phyloP scores from a whole-genome alignment of 768 basidiomycete genomes.

The Vishniacozyma victoriae region DNA sequence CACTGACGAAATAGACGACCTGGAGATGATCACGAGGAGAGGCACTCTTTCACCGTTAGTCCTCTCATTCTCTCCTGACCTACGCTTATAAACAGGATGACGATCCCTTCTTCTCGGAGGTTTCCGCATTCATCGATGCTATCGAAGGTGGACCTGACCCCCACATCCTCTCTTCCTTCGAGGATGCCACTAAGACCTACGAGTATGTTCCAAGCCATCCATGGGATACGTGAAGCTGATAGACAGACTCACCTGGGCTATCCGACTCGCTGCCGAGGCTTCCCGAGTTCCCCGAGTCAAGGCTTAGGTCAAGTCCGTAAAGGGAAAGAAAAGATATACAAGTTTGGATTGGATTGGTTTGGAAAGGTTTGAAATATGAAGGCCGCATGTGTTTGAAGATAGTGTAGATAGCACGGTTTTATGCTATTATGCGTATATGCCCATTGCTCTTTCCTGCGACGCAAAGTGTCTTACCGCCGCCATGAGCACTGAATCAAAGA shows the following conservation, averaged over 20 bases:
- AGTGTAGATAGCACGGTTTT: too few relatives aligned
- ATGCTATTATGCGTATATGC: too few relatives aligned
- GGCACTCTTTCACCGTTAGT: constrained; percentile 36
- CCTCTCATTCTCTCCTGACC: background rate
- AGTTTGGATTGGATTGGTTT: too few relatives aligned
- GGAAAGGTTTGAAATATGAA: too few relatives aligned
- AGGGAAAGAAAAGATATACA: too few relatives aligned
- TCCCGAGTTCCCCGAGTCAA: constrained; percentile 25
- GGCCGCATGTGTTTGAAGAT: too few relatives aligned
- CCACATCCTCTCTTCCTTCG: constrained; percentile 74
- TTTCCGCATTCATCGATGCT: constrained; percentile 80
- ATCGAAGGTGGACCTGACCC: constrained; percentile 80
- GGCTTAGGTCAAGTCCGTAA: too few relatives aligned
- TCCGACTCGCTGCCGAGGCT: constrained; percentile 53
- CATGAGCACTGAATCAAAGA: too few relatives aligned
- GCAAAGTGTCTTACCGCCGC: too few relatives aligned
- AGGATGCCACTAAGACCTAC: constrained; percentile 80
- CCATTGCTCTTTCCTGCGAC: too few relatives aligned
- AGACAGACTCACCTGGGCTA: constrained; percentile 74
- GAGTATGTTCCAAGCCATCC: constrained; percentile 50
- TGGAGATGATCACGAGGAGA: constrained; percentile 48
- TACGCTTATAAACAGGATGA: too few relatives aligned
- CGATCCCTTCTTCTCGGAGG: constrained; percentile 66
- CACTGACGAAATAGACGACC: constrained; percentile 33
- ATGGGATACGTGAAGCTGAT: background rate